A percentile compares a stretch with the other conserved stretches of the same genome.
Evolutionary conservation across 345 rosid genomes (phyloP).

Genomic region (Eucalyptus sp.): DNA sequence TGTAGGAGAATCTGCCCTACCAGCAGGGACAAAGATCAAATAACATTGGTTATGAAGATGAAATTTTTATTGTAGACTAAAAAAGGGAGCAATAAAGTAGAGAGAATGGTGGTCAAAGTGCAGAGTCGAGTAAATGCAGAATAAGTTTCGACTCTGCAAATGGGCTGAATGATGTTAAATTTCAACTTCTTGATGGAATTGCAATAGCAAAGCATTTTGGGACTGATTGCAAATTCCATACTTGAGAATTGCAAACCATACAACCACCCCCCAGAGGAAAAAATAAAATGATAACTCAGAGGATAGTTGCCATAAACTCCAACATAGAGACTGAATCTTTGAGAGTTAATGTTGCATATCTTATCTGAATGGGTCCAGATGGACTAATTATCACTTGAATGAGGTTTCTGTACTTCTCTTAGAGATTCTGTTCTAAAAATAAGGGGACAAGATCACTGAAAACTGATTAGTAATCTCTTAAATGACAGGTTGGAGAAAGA

Average conservation of each 20-base stretch:
- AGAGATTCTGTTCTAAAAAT: not conserved
- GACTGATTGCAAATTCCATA: not conserved
- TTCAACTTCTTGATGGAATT: not conserved
- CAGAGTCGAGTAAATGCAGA: not conserved
- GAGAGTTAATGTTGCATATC: not conserved
- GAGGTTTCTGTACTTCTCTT: conserved; percentile 1
- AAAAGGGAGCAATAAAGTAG: not conserved
- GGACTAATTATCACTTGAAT: not conserved
- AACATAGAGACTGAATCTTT: not conserved
- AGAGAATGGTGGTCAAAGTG: not conserved
- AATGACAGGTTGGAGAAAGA: conserved; percentile 93
- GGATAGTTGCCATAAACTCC: not conserved
- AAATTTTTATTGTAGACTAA: not conserved
- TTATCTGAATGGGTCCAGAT: not conserved
- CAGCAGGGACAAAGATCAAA: not conserved
- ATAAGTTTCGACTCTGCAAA: not conserved
- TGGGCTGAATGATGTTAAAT: not conserved
- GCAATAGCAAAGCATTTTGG: not conserved
- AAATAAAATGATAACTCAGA: not conserved
- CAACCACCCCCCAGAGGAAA: not conserved
- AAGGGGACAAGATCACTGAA: not conserved
- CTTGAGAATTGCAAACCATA: not conserved
- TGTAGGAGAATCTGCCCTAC: not conserved
- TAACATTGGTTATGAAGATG: not conserved
- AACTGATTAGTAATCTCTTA: not conserved